phyloP scores from a whole-genome alignment of 805 yeast genomes.

The Metschnikowia reukaufii region DNA sequence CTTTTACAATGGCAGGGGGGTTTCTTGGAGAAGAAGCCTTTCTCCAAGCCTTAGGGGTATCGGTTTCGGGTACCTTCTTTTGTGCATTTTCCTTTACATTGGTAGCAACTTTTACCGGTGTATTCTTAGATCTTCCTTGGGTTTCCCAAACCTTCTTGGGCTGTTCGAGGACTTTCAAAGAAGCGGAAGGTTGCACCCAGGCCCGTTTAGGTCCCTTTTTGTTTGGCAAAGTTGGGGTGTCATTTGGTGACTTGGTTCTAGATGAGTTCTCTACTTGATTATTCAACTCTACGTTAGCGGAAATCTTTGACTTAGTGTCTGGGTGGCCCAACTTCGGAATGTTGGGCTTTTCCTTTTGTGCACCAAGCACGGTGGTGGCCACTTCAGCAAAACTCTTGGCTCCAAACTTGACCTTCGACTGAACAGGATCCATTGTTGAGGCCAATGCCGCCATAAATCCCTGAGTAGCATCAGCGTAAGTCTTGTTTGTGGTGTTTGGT shows the following conservation, averaged over 20 bases:
- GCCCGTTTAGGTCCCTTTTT: neutral
- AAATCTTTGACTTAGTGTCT: neutral
- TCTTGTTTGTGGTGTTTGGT: neutral
- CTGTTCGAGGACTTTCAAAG: neutral
- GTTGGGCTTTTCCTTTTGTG: neutral
- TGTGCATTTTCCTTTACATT: neutral
- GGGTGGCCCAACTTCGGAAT: neutral
- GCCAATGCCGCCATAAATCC: neutral
- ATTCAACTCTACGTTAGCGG: neutral
- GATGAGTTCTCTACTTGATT: neutral
- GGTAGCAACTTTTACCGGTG: neutral
- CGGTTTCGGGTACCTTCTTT: neutral
- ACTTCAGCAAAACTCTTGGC: neutral
- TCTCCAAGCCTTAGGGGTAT: neutral
- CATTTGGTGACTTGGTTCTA: neutral
- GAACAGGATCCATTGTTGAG: neutral
- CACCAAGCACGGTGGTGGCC: neutral
- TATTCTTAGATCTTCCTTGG: neutral
- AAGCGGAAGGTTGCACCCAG: neutral
- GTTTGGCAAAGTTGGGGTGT: neutral
- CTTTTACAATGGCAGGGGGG: neutral
- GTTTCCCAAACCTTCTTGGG: neutral
- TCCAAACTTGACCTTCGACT: neutral
- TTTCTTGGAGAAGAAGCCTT: neutral
- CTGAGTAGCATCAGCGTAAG: neutral